Base-by-base conservation (phyloP, 768 basidiomycete species). In the Boletus barrowsii region DNA sequence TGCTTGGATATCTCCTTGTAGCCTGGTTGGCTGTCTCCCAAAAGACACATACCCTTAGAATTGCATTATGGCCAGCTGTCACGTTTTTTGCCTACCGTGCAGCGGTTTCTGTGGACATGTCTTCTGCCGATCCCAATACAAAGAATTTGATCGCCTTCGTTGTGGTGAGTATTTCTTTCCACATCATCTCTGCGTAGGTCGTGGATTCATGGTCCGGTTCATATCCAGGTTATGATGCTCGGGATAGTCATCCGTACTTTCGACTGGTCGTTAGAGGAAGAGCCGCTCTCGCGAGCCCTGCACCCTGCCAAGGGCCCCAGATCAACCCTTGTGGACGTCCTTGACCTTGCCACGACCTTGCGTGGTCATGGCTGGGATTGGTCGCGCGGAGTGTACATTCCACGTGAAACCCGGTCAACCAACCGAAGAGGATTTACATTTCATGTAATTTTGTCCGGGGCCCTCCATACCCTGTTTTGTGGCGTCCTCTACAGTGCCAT, bases 11-110 rank as follows among this genome's bases (percentile, higher is more conserved):
- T 64, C 78, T 79, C 66, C 57, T 64, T 14, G 73, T 75, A n/a
- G 82, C 83, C 14, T 62, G 78, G 36, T 73, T 85, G 49, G 78
- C 80, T 7, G 65, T 79, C 29, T 64, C 74, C 5, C 78, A 77
- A 0, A 64, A 69, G 14, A 83, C 83, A 0, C 70, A 72, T 29
- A 47, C 60, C 7, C 62, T 77, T 42, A 79, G 82, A 39, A 55
- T 81, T 46, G 76, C 75, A 10, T 55, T 82, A 18, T 71, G 81
- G 36, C 79, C 80, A 3, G 47, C 79, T 24, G 73, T 79, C 4
- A 55, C 79, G 13, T 75, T 73, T 64, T 57, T 70, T 9, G 67
- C 76, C 9, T 78, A 76, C 55, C 72, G 74, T 22, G 75, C 76
- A 10, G 68, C 71, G 3, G 17, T 43, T 18, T 53, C 39, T 7